phyloP scores from a whole-genome alignment of 2,329 filamentous ascomycete genomes.

The Trichoderma hamatum region DNA sequence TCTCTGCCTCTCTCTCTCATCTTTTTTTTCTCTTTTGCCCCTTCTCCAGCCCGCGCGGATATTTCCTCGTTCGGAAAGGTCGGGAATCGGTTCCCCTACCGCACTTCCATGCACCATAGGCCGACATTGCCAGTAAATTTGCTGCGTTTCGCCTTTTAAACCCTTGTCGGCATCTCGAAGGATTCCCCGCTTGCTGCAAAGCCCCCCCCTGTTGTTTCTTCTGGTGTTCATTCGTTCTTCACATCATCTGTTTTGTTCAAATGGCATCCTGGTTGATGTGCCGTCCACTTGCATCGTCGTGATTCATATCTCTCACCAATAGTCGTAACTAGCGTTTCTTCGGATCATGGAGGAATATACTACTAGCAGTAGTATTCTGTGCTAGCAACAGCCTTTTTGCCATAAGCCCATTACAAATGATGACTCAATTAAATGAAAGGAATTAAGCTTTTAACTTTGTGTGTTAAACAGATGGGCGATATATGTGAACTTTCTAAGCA shows the following conservation, averaged over 20 bases:
- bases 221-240: not conserved
- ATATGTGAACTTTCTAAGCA: not conserved
- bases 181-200: not conserved
- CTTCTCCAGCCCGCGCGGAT: slow-evolving; percentile 10
- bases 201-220: not conserved
- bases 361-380: not conserved
- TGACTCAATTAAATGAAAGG: not conserved
- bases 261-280: not conserved
- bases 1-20: not conserved
- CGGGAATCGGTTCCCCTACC: not conserved
- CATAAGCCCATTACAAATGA: slow-evolving; percentile 11
- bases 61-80: slow-evolving; percentile 23
- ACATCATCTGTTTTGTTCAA: not conserved
- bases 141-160: slow-evolving; percentile 2
- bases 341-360: not conserved
- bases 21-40: not conserved
- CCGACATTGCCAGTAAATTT: not conserved
- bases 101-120: not conserved
- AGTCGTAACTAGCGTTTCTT: not conserved
- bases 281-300: not conserved
- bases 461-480: not conserved
- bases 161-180: not conserved
- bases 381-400: not conserved
- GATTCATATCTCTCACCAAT: not conserved
- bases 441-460: slow-evolving; percentile 14